Evolutionary conservation across 305 asterid genomes (phyloP).

Genomic region (Fraxinus nigra): DNA sequence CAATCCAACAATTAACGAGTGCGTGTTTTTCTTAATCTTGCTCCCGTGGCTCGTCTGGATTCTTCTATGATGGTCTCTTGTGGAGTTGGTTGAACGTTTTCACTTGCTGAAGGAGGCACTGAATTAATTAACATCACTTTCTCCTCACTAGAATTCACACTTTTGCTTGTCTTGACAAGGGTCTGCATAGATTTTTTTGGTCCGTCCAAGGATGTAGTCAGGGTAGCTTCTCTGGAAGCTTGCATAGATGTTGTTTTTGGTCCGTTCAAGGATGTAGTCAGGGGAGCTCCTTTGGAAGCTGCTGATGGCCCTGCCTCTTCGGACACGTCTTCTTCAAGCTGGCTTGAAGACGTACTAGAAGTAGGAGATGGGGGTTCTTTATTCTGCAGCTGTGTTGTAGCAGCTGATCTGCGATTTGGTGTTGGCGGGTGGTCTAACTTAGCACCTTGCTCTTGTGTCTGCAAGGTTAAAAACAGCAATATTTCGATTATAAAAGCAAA

Average conservation of each 20-base stretch:
- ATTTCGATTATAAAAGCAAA: not conserved
- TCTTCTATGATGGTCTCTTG: slow-evolving; percentile 48
- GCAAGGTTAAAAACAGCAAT: slow-evolving; percentile 12
- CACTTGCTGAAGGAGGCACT: slow-evolving; percentile 36
- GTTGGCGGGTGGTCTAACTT: slow-evolving; percentile 40
- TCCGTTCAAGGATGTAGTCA: slow-evolving; percentile 33
- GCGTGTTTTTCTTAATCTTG: slow-evolving; percentile 51
- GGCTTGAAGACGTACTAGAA: slow-evolving; percentile 43
- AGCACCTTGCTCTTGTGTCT: slow-evolving; percentile 41
- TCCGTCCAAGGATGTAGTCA: slow-evolving; percentile 34
- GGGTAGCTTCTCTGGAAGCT: slow-evolving; percentile 35
- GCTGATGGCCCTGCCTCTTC: slow-evolving; percentile 42
- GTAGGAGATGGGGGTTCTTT: slow-evolving; percentile 46
- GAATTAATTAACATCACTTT: slow-evolving; percentile 44
- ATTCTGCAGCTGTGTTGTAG: slow-evolving; percentile 31
- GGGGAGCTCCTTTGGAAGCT: slow-evolving; percentile 36
- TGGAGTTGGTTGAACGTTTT: slow-evolving; percentile 30
- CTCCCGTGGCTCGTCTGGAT: slow-evolving; percentile 46
- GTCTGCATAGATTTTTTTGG: slow-evolving; percentile 42
- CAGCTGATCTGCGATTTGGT: slow-evolving; percentile 33
- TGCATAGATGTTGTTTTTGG: slow-evolving; percentile 44
- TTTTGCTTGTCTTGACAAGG: slow-evolving; percentile 29
- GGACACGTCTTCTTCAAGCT: slow-evolving; percentile 38
- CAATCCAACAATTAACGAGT: slow-evolving; percentile 28
- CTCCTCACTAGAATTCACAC: slow-evolving; percentile 34